Percentiles rank a stretch among this genome's conserved stretches.
Conservation (phyloP, 2,329 filamentous ascomycete species). For the Fusarium staphyleae region DNA sequence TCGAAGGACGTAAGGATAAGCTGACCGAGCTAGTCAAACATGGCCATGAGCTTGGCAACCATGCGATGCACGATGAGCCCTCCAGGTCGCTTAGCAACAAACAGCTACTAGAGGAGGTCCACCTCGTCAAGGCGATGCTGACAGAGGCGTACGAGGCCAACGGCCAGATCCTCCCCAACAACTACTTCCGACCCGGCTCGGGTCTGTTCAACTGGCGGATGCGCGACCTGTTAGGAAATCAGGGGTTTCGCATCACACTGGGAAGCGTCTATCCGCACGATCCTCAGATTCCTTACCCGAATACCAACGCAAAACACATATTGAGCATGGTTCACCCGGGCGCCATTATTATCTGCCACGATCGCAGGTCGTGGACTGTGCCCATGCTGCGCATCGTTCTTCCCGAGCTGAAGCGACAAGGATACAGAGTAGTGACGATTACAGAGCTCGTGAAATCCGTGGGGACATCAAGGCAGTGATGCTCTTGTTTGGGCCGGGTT, state of each 20-base stretch:
- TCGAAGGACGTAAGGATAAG: slow-evolving; percentile 61
- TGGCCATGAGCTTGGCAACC: slow-evolving; percentile 81
- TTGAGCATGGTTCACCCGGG: slow-evolving; percentile 80
- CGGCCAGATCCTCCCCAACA: slow-evolving; percentile 55
- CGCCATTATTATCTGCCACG: slow-evolving; percentile 85
- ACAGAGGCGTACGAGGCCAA: slow-evolving; percentile 61
- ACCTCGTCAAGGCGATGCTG: slow-evolving; percentile 68
- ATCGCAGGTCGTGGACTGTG: slow-evolving; percentile 80
- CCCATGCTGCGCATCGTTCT: slow-evolving; percentile 79
- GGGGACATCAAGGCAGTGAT: slow-evolving; percentile 37
- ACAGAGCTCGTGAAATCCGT: slow-evolving; percentile 65
- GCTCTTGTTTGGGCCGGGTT: background rate
- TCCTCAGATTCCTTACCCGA: slow-evolving; percentile 76
- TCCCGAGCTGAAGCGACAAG: slow-evolving; percentile 71
- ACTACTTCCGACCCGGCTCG: slow-evolving; percentile 83
- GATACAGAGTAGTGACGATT: slow-evolving; percentile 76
- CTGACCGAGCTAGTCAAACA: slow-evolving; percentile 65
- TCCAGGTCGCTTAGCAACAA: slow-evolving; percentile 66
- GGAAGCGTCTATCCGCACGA: slow-evolving; percentile 91
- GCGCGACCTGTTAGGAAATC: slow-evolving; percentile 62
- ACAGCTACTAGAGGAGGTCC: slow-evolving; percentile 69
- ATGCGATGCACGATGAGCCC: slow-evolving; percentile 88
- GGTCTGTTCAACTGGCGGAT: slow-evolving; percentile 81
- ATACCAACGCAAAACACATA: slow-evolving; percentile 78
- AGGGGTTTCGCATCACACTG: slow-evolving; percentile 78